These are phyloP conservation scores for Alternaria triticina DNA, from an alignment of 2,329 filamentous ascomycete genomes.

Conservation along the genomic window DNA sequence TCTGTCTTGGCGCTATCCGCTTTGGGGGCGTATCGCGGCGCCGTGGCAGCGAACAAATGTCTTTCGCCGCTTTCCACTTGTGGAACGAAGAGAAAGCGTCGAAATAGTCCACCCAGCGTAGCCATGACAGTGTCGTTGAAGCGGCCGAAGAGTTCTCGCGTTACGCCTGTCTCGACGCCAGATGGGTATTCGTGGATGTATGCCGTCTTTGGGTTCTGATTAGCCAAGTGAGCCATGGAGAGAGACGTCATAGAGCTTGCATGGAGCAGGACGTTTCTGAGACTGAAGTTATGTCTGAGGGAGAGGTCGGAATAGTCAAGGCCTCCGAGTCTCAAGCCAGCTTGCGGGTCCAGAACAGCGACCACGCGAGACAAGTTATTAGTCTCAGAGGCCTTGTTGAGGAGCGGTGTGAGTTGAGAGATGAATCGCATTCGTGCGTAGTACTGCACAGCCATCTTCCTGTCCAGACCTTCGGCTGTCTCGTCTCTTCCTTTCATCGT, in stretches of 20 bases:
- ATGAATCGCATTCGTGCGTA: constrained; percentile 50
- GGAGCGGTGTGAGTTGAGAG: constrained; percentile 46
- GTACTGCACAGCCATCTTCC: constrained; percentile 40
- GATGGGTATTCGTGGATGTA: constrained; percentile 41
- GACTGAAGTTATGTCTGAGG: constrained; percentile 33
- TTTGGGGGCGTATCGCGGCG: constrained; percentile 29
- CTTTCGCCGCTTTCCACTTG: constrained; percentile 42
- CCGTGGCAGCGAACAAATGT: constrained; percentile 41
- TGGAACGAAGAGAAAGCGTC: constrained; percentile 27
- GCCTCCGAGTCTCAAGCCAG: constrained; percentile 14
- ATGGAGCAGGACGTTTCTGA: constrained; percentile 33
- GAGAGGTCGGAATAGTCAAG: constrained; percentile 35
- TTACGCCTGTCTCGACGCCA: constrained; percentile 28
- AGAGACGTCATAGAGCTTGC: constrained; percentile 37
- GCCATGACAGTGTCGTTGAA: constrained; percentile 9
- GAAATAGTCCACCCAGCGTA: constrained; percentile 6
- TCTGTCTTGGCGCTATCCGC: constrained; percentile 11
- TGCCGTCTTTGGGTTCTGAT: constrained; percentile 22
- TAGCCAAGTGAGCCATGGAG: constrained; percentile 29
- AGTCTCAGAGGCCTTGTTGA: constrained; percentile 31
- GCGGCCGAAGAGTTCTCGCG: constrained; percentile 15
- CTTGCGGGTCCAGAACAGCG: constrained; percentile 35
- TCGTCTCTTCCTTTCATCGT: constrained; percentile 49
- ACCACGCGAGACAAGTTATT: constrained; percentile 37
- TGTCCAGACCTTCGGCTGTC: constrained; percentile 47